These are phyloP conservation scores for Taphrina deformans DNA, from an alignment of 1,139 yeast genomes.

Conservation along the genomic window DNA sequence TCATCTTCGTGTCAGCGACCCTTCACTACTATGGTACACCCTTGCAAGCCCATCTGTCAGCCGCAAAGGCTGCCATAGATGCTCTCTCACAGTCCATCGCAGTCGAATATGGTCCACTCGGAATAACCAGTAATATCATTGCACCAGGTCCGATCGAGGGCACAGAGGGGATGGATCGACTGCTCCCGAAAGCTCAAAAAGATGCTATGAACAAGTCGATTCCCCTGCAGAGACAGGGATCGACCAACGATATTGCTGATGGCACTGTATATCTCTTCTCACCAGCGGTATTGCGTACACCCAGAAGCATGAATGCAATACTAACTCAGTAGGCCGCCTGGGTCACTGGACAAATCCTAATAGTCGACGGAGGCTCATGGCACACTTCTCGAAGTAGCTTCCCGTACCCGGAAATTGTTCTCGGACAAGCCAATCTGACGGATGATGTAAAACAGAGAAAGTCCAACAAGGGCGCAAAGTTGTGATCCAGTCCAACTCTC, in stretches of 20 bases:
- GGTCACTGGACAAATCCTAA: slow-evolving; percentile 71
- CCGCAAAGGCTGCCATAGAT: slow-evolving; percentile 93
- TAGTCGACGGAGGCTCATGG: slow-evolving; percentile 69
- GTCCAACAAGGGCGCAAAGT: slow-evolving; percentile 7
- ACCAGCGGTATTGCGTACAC: neutral
- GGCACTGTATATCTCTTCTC: slow-evolving; percentile 53
- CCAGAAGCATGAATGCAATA: slow-evolving; percentile 48
- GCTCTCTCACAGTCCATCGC: slow-evolving; percentile 79
- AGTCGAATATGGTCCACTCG: slow-evolving; percentile 77
- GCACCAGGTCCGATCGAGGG: slow-evolving; percentile 86
- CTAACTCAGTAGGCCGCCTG: slow-evolving; percentile 80
- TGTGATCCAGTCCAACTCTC: neutral
- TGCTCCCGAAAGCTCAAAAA: slow-evolving; percentile 50
- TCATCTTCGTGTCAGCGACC: slow-evolving; percentile 78
- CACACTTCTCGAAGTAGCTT: slow-evolving; percentile 34
- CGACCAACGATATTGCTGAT: slow-evolving; percentile 78
- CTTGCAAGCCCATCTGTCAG: slow-evolving; percentile 63
- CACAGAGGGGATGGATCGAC: slow-evolving; percentile 75
- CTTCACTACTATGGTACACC: slow-evolving; percentile 75
- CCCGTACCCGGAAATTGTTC: slow-evolving; percentile 30
- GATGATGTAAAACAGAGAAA: slow-evolving; percentile 29
- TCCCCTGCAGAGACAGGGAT: slow-evolving; percentile 78
- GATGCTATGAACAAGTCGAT: slow-evolving; percentile 52
- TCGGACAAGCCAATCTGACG: slow-evolving; percentile 8
- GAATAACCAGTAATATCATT: slow-evolving; percentile 73